A percentile compares a stretch with the other conserved stretches of the same genome.
phyloP scores from a whole-genome alignment of 768 basidiomycete species.

The Xerocomus spinulosus region DNA sequence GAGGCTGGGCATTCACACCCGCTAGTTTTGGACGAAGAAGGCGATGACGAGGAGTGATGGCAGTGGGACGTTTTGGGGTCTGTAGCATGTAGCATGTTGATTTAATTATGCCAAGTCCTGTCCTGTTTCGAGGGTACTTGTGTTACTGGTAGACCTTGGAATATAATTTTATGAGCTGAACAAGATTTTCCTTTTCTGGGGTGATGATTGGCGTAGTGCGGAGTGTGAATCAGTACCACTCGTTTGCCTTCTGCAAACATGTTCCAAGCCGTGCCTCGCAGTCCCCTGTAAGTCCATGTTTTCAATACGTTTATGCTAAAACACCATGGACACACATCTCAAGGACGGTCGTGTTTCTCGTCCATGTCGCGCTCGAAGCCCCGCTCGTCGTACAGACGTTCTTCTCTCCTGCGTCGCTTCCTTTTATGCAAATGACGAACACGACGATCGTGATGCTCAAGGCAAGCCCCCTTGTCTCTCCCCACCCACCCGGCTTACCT shows the following conservation, averaged over 20 bases:
- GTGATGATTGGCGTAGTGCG: constrained; percentile 27
- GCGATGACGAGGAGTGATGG: constrained; percentile 30
- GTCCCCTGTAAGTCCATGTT: constrained; percentile 37
- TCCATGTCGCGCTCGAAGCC: constrained; percentile 76
- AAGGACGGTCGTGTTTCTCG: constrained; percentile 66
- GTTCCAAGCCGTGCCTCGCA: constrained; percentile 26
- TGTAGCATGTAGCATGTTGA: constrained; percentile 12
- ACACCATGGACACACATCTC: neutral
- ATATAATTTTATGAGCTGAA: neutral
- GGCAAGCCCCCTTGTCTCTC: constrained; percentile 35
- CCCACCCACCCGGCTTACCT: neutral
- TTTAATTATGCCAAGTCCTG: constrained; percentile 5
- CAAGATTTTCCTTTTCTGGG: constrained; percentile 14
- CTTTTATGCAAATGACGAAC: constrained; percentile 79
- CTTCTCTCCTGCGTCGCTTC: constrained; percentile 55
- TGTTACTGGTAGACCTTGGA: neutral
- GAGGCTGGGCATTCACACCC: constrained; percentile 19
- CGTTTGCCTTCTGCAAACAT: constrained; percentile 2
- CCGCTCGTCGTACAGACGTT: constrained; percentile 77
- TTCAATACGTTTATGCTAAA: neutral
- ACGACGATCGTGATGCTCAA: constrained; percentile 74
- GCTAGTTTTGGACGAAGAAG: constrained; percentile 29
- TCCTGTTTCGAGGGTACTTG: neutral
- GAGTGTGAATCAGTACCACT: constrained; percentile 13
- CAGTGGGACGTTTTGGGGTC: neutral